Evolutionary conservation across 805 yeast genomes (phyloP).

Genomic region (Starmera caribaea): DNA sequence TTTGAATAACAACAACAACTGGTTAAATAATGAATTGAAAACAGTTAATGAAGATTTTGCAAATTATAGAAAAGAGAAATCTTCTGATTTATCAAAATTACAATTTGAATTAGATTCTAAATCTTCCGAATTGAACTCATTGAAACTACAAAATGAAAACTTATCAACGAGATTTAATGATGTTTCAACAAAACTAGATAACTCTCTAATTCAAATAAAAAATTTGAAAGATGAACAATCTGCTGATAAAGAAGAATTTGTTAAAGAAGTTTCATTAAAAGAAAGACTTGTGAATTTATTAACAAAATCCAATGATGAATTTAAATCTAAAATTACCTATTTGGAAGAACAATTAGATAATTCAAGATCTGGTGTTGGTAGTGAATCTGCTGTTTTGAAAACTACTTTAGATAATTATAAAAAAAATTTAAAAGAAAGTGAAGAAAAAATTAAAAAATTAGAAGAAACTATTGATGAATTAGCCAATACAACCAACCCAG

Average conservation of each 20-base stretch:
- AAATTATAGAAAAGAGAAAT: conserved; percentile 17
- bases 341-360: conserved; percentile 33
- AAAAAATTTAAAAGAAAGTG: conserved; percentile 35
- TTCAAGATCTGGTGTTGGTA: conserved; percentile 12
- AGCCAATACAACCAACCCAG: conserved; percentile 14
- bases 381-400: conserved; percentile 56
- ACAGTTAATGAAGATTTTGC: conserved; percentile 22
- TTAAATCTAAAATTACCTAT: conserved; percentile 39
- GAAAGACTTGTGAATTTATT: conserved; percentile 50
- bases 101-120: conserved; percentile 21
- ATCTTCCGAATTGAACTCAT: conserved; percentile 21
- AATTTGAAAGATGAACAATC: conserved; percentile 34
- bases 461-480: conserved; percentile 36
- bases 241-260: conserved; percentile 37
- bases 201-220: conserved; percentile 34
- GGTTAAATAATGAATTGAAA: conserved; percentile 31
- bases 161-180: conserved; percentile 27
- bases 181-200: conserved; percentile 29
- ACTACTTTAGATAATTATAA: conserved; percentile 48
- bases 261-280: conserved; percentile 50
- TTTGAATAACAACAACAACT: conserved; percentile 29
- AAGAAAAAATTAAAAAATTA: conserved; percentile 29
- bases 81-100: conserved; percentile 15
- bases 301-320: conserved; percentile 42
- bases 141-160: conserved; percentile 18